Percentiles rank a stretch among this genome's conserved stretches.
Evolutionary conservation across 331 rosid genomes (phyloP).

Genomic region (Cydonia oblonga): DNA sequence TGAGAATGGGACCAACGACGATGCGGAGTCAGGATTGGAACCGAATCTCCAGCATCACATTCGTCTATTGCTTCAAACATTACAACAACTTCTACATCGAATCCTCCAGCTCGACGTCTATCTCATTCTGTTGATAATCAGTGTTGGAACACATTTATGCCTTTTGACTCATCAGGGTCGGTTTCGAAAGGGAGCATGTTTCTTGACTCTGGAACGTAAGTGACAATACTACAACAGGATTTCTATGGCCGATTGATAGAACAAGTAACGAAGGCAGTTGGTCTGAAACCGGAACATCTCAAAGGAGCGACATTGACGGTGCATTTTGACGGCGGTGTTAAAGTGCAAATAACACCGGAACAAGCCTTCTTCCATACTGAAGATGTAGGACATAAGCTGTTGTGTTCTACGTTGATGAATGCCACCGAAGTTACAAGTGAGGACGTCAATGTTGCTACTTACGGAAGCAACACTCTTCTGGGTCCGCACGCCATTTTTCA

Average conservation of each 20-base stretch:
- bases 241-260: constrained; percentile 22
- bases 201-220: constrained; percentile 49
- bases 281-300: constrained; percentile 22
- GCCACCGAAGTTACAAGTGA: not conserved
- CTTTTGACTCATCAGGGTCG: constrained; percentile 15
- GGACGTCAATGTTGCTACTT: constrained; percentile 6
- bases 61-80: no score
- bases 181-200: constrained; percentile 26
- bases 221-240: constrained; percentile 34
- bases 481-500: not conserved
- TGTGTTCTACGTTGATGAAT: constrained; percentile 38
- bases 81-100: no score
- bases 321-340: constrained; percentile 36
- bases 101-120: no score
- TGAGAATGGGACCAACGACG: no score
- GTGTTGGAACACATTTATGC: constrained; percentile 37
- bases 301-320: constrained; percentile 30
- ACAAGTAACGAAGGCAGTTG: constrained; percentile 22
- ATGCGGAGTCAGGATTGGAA: no score
- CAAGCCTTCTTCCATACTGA: constrained; percentile 25
- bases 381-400: constrained; percentile 22
- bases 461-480: constrained; percentile 35
- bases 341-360: constrained; percentile 24
- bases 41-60: no score
- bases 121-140: not conserved